Evolutionary conservation across 2,329 filamentous ascomycete species (phyloP), one percentile per base, ranked within the genome.

Genomic region (Fusarium clavum): DNA sequence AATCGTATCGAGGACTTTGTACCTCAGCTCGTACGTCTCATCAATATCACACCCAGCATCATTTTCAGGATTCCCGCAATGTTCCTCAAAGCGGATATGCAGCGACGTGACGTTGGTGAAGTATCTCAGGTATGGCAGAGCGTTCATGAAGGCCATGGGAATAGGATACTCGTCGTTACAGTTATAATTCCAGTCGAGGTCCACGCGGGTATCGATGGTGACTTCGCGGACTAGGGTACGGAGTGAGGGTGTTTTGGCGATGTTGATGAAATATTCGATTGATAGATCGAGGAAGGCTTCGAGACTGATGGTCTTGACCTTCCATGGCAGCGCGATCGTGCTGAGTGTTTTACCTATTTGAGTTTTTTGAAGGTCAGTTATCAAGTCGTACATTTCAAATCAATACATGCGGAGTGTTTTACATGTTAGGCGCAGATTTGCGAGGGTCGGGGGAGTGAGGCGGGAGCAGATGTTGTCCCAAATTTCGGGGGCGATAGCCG

Each of bases 1-100:
- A 1, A 74, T 38, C 2, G 71, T 73, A 5, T 74, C 64, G 3
- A 74, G 52, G 3, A 74, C 57, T 1, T 30, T 45, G 3, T 67
- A 67, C 5, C 67, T 34, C 6, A 73, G 52, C 5, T n/a, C 13
- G 7, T 30, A 61, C 0, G 61, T 65, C 20, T 73, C 69, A 20
- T 67, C 64, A 5, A 68, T 27, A 0, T 8, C 11, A 11, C 5
- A 3, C 0, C 8, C 5, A 9, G 2, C 2, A 0, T 14, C 3
- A 1, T 41, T 18, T 0, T 52, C 24, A 8, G 11, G 16, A 13
- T 25, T n/a, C 2, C 69, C 66, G 3, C 69, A 73, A 12, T 55
- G 41, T 4, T 61, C 30, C 8, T 48, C 57, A 6, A 72, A 73
- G 8, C 63, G 60, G 10, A 64, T 45, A 2, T 64, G 61, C 2